These are phyloP conservation scores for Retiboletus fuscus DNA, from an alignment of 1,284 basidiomycete genomes.

Conservation along the genomic window DNA sequence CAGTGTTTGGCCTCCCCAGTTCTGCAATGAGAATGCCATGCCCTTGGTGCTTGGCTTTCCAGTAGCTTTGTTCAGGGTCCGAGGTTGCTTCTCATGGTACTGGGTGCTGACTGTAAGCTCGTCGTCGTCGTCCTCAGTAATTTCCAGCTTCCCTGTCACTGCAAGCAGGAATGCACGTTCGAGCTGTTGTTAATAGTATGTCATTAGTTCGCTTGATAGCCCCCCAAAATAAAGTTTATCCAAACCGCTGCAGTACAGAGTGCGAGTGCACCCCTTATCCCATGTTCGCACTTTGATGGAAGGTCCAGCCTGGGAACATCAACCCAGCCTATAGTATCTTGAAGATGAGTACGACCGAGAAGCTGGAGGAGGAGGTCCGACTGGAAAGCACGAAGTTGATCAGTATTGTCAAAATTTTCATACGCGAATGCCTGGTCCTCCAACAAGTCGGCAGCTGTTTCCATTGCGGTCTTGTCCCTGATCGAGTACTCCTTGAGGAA, in stretches of 20 bases:
- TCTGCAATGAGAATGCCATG: background rate
- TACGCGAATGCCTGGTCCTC: background rate
- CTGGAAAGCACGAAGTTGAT: background rate
- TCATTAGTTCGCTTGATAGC: background rate
- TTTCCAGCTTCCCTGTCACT: background rate
- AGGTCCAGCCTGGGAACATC: background rate
- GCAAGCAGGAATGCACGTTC: background rate
- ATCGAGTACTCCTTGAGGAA: background rate
- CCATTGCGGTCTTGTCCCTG: background rate
- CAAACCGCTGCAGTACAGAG: slow-evolving; percentile 4
- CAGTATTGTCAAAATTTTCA: background rate
- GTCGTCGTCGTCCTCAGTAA: background rate
- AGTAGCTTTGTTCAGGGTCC: background rate
- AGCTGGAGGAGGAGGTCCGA: background rate
- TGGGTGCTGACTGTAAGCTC: background rate
- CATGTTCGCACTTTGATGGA: background rate
- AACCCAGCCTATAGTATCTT: slow-evolving; percentile 1
- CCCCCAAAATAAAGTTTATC: background rate
- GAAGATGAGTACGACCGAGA: background rate
- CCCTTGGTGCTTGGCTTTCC: background rate
- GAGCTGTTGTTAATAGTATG: background rate
- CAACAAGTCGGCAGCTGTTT: background rate
- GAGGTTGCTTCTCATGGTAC: background rate
- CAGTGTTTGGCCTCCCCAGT: background rate
- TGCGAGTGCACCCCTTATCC: background rate